These are phyloP conservation scores for Abelmoschus esculentus DNA, from an alignment of 345 rosid species.

Conservation along the genomic window DNA sequence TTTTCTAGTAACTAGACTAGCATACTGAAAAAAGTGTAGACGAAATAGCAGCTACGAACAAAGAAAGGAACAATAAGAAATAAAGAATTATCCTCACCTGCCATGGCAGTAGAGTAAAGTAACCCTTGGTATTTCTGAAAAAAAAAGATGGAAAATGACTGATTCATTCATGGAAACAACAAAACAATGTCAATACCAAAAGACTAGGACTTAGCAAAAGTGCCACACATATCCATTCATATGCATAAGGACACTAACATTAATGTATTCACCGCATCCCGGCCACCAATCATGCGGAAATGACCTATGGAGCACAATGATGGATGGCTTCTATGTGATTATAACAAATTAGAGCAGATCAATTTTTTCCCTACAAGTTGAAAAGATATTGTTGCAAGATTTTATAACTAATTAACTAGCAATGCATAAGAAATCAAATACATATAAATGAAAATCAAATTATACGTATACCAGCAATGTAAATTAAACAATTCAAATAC, in stretches of 20 bases:
- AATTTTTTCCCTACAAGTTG: not conserved
- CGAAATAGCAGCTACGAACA: not conserved
- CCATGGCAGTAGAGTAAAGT: constrained; percentile 58
- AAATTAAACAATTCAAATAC: not conserved
- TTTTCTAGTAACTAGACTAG: not conserved
- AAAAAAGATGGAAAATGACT: constrained; percentile 13
- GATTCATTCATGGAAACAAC: not conserved
- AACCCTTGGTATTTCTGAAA: constrained; percentile 50
- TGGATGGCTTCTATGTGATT: not conserved
- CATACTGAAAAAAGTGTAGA: not conserved
- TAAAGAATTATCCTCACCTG: constrained; percentile 29
- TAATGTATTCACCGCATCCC: not conserved
- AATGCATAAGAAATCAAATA: not conserved
- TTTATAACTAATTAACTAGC: not conserved
- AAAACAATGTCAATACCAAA: not conserved
- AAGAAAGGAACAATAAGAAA: not conserved
- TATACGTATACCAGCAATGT: not conserved
- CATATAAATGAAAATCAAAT: not conserved
- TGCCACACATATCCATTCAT: not conserved
- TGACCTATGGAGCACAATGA: not conserved
- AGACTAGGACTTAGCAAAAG: not conserved
- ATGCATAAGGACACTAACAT: not conserved
- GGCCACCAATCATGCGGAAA: not conserved
- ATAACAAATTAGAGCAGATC: not conserved
- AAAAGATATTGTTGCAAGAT: not conserved